phyloP scores from a whole-genome alignment of 2,329 filamentous ascomycete genomes.

The Daldinia sp. region DNA sequence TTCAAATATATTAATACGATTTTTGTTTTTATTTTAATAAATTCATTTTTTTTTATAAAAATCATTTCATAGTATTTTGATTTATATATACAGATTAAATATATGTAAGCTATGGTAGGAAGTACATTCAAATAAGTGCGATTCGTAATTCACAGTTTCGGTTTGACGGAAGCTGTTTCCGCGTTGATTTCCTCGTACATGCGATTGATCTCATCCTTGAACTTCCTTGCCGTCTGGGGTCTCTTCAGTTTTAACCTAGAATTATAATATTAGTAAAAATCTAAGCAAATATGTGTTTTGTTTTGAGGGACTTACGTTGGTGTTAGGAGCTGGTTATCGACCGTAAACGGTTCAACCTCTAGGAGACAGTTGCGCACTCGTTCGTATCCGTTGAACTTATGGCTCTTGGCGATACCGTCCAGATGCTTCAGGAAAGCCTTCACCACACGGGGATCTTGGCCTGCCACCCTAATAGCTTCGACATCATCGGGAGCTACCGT shows the following conservation, averaged over 20 bases:
- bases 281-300: background rate
- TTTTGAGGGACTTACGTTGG: constrained; percentile 76
- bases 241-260: constrained; percentile 71
- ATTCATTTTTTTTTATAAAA: constrained; percentile 8
- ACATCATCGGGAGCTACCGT: constrained; percentile 73
- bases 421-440: constrained; percentile 82
- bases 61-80: constrained; percentile 13
- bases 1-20: background rate
- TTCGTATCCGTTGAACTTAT: constrained; percentile 95
- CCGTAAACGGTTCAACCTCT: constrained; percentile 88
- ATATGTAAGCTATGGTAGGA: background rate
- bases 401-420: constrained; percentile 80
- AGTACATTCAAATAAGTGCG: constrained; percentile 5
- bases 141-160: constrained; percentile 58
- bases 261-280: constrained; percentile 38
- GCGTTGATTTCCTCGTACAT: constrained; percentile 69
- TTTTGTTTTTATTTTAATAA: constrained; percentile 2
- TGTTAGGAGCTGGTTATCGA: constrained; percentile 91
- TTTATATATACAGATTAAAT: constrained; percentile 24
- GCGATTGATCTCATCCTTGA: constrained; percentile 64
- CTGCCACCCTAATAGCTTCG: constrained; percentile 74
- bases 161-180: constrained; percentile 53
- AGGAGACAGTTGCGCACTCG: constrained; percentile 79
- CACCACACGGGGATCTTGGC: constrained; percentile 76
- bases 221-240: constrained; percentile 66